Conservation (phyloP, 2,329 filamentous ascomycete species). For the Leptosphaerulina australis region DNA sequence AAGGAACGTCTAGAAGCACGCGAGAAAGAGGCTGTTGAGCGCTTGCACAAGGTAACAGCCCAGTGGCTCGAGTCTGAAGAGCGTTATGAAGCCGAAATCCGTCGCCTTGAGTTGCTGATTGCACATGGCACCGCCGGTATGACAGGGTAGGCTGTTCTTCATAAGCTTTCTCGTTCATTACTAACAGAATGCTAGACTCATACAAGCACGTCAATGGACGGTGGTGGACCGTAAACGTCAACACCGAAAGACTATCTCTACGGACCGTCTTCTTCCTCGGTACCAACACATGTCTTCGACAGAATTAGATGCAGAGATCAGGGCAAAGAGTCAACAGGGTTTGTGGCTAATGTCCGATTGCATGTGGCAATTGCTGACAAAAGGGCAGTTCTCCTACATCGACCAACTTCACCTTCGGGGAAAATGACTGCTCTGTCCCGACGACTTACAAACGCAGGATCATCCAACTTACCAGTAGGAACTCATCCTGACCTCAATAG, state of each 20-base stretch:
- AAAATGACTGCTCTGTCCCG: conserved; percentile 50
- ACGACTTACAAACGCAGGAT: conserved; percentile 40
- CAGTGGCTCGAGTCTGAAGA: conserved; percentile 43
- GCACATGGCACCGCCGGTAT: conserved; percentile 50
- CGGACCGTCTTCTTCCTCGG: conserved; percentile 13
- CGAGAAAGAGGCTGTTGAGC: conserved; percentile 35
- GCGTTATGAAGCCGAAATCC: conserved; percentile 51
- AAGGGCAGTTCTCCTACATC: conserved; percentile 31
- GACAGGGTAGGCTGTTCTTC: conserved; percentile 34
- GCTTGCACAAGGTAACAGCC: conserved; percentile 37
- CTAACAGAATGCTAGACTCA: conserved; percentile 36
- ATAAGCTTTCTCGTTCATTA: not conserved
- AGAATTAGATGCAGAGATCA: conserved; percentile 37
- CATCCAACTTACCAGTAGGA: conserved; percentile 40
- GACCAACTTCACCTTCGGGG: conserved; percentile 46
- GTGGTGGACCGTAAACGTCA: conserved; percentile 42
- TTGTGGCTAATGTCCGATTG: not conserved
- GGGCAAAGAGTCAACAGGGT: conserved; percentile 34
- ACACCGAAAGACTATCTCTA: conserved; percentile 25
- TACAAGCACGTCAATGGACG: conserved; percentile 51
- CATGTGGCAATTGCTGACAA: not conserved
- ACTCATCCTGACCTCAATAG: conserved; percentile 33
- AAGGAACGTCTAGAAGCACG: conserved; percentile 38
- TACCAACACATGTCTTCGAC: conserved; percentile 22
- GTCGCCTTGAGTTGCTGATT: conserved; percentile 53